phyloP scores from a whole-genome alignment of 2,329 filamentous ascomycete species.

The Sporothrix pallida region DNA sequence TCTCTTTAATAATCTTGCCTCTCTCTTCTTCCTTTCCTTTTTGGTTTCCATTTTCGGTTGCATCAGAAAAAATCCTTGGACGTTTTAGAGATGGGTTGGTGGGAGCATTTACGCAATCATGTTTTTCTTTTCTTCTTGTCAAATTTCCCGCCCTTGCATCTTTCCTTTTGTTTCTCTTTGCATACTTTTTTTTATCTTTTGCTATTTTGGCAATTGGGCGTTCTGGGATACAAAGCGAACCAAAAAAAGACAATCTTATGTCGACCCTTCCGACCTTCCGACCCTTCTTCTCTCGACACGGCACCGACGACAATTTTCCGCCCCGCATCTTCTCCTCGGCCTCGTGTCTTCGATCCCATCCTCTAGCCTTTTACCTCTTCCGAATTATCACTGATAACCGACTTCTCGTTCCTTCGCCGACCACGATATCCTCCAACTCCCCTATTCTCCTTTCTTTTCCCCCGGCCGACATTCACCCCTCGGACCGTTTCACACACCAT shows the following conservation, averaged over 20 bases:
- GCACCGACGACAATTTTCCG: neutral
- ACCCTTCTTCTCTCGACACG: neutral
- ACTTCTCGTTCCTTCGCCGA: neutral
- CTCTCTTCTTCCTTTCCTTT: neutral
- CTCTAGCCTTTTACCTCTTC: neutral
- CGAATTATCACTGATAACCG: neutral
- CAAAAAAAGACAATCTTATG: constrained; percentile 6
- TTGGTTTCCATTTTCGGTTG: constrained; percentile 13
- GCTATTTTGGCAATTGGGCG: constrained; percentile 20
- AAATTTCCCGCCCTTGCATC: constrained; percentile 17
- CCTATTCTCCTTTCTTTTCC: constrained; percentile 1
- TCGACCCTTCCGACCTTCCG: neutral
- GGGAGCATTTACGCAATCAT: constrained; percentile 26
- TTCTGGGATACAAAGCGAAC: constrained; percentile 31
- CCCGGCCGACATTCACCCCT: neutral
- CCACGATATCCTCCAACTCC: neutral
- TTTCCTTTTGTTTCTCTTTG: neutral
- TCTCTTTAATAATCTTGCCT: neutral
- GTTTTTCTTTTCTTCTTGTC: neutral
- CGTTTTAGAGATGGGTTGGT: constrained; percentile 25
- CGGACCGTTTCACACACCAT: neutral
- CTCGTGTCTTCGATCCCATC: neutral
- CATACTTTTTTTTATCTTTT: constrained; percentile 17
- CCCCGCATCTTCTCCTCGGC: neutral
- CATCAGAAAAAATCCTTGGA: constrained; percentile 17